Evolutionary conservation across 495 filamentous ascomycete genomes (phyloP).

Genomic region (Cryomyces minteri): DNA sequence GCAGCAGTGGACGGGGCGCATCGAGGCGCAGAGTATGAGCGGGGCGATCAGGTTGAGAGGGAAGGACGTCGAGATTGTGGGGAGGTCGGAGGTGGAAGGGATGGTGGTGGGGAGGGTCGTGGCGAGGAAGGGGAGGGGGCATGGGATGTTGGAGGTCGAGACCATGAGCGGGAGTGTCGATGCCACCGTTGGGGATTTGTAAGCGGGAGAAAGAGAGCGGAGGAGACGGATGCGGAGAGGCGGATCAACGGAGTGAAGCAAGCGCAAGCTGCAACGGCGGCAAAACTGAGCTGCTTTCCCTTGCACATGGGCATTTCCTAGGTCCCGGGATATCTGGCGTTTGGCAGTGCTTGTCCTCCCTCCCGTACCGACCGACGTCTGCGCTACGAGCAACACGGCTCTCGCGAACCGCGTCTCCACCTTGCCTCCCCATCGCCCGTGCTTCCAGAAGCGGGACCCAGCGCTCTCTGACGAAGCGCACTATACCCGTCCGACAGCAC

Average conservation of each 20-base stretch:
- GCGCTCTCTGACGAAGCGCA: too few relatives aligned
- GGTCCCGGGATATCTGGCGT: too few relatives aligned
- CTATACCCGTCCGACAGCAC: too few relatives aligned
- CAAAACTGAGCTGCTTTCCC: too few relatives aligned
- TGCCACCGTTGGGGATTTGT: neutral
- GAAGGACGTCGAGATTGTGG: neutral
- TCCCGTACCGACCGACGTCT: too few relatives aligned
- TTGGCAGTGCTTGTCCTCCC: too few relatives aligned
- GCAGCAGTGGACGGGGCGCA: conserved; percentile 15
- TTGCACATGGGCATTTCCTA: too few relatives aligned
- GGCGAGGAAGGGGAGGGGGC: neutral
- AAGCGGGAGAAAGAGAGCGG: neutral
- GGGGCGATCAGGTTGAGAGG: neutral
- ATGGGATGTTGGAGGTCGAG: neutral
- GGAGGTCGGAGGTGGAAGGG: neutral
- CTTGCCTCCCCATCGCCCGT: too few relatives aligned
- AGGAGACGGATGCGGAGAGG: neutral
- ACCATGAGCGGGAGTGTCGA: neutral
- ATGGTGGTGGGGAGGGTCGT: neutral
- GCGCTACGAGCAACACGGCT: too few relatives aligned
- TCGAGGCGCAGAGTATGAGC: neutral
- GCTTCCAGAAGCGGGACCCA: too few relatives aligned
- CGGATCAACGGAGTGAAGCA: neutral
- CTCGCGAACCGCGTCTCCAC: too few relatives aligned
- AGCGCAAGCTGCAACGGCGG: too few relatives aligned